These are phyloP conservation scores for Ogataea paraovalis DNA, from an alignment of 805 yeast genomes.

Conservation along the genomic window DNA sequence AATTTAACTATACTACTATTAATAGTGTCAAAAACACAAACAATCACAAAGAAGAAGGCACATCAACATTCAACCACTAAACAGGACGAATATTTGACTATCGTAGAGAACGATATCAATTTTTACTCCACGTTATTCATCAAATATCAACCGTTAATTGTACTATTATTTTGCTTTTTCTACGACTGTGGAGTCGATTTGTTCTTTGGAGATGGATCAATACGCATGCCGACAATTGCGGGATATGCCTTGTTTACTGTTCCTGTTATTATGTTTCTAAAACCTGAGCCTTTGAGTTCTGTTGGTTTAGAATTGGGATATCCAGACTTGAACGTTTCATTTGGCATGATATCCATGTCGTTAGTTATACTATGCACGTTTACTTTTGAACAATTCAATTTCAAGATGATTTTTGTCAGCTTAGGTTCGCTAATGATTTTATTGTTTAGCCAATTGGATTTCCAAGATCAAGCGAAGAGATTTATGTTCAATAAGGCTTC, in stretches of 20 bases:
- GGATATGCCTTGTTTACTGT: conserved; percentile 21
- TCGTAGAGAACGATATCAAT: background rate
- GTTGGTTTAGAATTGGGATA: background rate
- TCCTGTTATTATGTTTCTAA: conserved; percentile 19
- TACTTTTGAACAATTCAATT: conserved; percentile 19
- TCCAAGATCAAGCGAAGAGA: conserved; percentile 9
- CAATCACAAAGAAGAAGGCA: conserved; percentile 2
- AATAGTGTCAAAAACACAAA: conserved; percentile 10
- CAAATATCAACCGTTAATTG: conserved; percentile 17
- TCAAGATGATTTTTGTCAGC: conserved; percentile 29
- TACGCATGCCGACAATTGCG: conserved; percentile 1
- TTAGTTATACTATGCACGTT: conserved; percentile 9
- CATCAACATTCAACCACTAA: conserved; percentile 6
- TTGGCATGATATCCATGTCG: conserved; percentile 6
- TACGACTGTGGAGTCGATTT: conserved; percentile 11
- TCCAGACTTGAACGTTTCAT: conserved; percentile 13
- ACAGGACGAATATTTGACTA: background rate
- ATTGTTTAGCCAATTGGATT: conserved; percentile 29
- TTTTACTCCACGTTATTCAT: conserved; percentile 1
- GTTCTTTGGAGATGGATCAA: background rate
- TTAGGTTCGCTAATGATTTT: conserved; percentile 28
- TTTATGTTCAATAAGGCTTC: conserved; percentile 22
- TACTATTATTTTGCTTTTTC: conserved; percentile 13
- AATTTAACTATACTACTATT: conserved; percentile 22
- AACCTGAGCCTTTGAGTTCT: conserved; percentile 7